phyloP scores from a whole-genome alignment of 2,329 filamentous ascomycete species.

The Fusarium sp. region DNA sequence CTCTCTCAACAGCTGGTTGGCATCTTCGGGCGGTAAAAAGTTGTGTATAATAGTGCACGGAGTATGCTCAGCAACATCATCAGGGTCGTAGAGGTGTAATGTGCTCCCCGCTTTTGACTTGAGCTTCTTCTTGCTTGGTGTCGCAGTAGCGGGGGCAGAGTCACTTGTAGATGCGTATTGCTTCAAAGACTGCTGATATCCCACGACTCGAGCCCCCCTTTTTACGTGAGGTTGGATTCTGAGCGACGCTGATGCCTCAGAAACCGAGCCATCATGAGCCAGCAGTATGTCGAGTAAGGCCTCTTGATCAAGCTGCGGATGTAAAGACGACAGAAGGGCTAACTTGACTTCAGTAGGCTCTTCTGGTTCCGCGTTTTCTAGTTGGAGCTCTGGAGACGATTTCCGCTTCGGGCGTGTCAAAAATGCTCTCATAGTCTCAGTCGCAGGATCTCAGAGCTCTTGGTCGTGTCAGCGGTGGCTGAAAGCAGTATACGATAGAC shows the following conservation, averaged over 20 bases:
- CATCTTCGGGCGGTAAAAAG: constrained; percentile 78
- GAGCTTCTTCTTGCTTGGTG: constrained; percentile 58
- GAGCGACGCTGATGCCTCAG: constrained; percentile 70
- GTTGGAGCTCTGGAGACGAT: constrained; percentile 44
- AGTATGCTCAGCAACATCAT: constrained; percentile 83
- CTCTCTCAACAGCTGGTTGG: constrained; percentile 79
- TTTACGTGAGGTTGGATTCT: constrained; percentile 46
- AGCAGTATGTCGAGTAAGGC: constrained; percentile 82
- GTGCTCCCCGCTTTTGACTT: constrained; percentile 83
- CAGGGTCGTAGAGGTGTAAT: constrained; percentile 82
- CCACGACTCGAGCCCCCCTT: constrained; percentile 54
- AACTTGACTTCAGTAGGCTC: constrained; percentile 92
- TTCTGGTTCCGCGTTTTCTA: constrained; percentile 59
- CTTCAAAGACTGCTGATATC: constrained; percentile 72
- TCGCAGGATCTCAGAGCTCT: neutral
- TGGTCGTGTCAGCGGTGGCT: neutral
- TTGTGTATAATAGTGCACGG: constrained; percentile 94
- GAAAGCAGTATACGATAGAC: neutral
- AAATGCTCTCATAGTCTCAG: constrained; percentile 66
- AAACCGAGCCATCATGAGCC: constrained; percentile 80
- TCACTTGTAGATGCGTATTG: constrained; percentile 55
- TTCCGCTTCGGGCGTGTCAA: constrained; percentile 66
- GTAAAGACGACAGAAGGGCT: constrained; percentile 81
- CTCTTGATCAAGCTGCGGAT: constrained; percentile 71
- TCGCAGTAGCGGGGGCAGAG: constrained; percentile 17